phyloP scores from a whole-genome alignment of 257 asterid species.

The Gentiana dahurica region DNA sequence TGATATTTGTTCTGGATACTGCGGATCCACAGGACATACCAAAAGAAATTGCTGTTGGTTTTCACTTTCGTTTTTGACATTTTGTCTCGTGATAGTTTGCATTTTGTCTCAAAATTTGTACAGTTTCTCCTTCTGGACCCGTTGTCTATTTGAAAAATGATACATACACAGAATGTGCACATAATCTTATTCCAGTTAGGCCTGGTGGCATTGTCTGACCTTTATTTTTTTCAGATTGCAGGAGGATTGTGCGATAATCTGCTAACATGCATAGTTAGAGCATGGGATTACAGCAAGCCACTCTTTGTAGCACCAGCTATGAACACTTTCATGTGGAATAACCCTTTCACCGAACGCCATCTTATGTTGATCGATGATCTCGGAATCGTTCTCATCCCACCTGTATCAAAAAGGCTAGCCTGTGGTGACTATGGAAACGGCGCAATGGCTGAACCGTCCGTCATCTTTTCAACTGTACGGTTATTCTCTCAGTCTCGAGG shows the following conservation, averaged over 20 bases:
- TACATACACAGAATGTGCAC: too few relatives aligned
- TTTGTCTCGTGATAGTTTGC: too few relatives aligned
- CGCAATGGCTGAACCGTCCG: constrained; percentile 88
- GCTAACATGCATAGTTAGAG: constrained; percentile 77
- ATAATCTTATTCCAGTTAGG: too few relatives aligned
- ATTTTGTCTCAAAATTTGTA: too few relatives aligned
- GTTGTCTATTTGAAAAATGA: too few relatives aligned
- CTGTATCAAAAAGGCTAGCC: constrained; percentile 67
- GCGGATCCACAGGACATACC: too few relatives aligned
- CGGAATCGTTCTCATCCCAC: constrained; percentile 76
- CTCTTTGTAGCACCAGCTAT: constrained; percentile 85
- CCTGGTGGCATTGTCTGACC: too few relatives aligned
- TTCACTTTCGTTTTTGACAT: not conserved
- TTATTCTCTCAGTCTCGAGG: constrained; percentile 38
- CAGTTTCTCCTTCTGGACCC: too few relatives aligned
- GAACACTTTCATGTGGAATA: constrained; percentile 89
- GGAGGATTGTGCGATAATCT: constrained; percentile 90
- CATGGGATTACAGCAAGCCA: constrained; percentile 88
- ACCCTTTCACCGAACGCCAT: constrained; percentile 76
- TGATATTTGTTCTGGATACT: too few relatives aligned
- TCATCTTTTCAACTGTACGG: constrained; percentile 58
- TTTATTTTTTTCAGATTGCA: constrained; percentile 40
- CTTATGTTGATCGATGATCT: constrained; percentile 64
- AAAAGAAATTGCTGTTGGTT: too few relatives aligned
- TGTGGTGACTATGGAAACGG: constrained; percentile 91